Percentiles rank a stretch among this genome's conserved stretches.
Evolutionary conservation across 805 yeast species (phyloP).

Genomic region (Wickerhamiella lipophila): DNA sequence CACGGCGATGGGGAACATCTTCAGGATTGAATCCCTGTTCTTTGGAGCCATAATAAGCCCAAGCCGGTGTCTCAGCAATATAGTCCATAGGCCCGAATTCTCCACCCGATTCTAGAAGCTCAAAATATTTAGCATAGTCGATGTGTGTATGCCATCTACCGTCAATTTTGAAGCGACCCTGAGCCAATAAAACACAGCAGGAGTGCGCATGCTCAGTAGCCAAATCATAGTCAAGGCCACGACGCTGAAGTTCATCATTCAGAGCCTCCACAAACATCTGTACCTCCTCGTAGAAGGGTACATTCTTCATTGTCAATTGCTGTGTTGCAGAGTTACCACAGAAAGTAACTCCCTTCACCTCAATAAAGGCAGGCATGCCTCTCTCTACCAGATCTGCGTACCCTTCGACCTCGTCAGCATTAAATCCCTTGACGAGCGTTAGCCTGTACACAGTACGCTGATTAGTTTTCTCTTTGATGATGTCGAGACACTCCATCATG

Average conservation of each 20-base stretch:
- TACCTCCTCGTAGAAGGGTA: constrained; percentile 89
- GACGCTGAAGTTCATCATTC: constrained; percentile 44
- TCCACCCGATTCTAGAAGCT: constrained; percentile 50
- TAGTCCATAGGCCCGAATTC: constrained; percentile 72
- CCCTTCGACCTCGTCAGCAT: constrained; percentile 59
- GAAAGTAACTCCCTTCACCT: constrained; percentile 89
- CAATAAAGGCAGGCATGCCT: constrained; percentile 77
- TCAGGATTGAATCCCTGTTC: constrained; percentile 85
- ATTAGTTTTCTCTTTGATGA: constrained; percentile 58
- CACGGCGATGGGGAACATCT: constrained; percentile 38
- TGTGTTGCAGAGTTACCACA: constrained; percentile 89
- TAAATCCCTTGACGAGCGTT: constrained; percentile 85
- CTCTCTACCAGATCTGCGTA: constrained; percentile 78
- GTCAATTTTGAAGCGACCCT: constrained; percentile 52
- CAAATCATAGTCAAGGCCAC: constrained; percentile 63
- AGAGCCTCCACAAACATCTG: constrained; percentile 55
- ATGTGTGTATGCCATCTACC: constrained; percentile 83
- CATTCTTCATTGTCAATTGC: constrained; percentile 88
- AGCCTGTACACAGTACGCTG: constrained; percentile 86
- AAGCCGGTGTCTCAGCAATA: constrained; percentile 64
- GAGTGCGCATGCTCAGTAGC: constrained; percentile 96
- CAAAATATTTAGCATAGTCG: constrained; percentile 64
- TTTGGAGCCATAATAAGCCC: constrained; percentile 83
- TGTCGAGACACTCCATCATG: constrained; percentile 65
- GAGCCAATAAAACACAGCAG: constrained; percentile 80